Percentiles rank a stretch among this genome's conserved stretches.
Evolutionary conservation across 2,329 filamentous ascomycete genomes (phyloP).

Genomic region (Colletotrichum noveboracense): DNA sequence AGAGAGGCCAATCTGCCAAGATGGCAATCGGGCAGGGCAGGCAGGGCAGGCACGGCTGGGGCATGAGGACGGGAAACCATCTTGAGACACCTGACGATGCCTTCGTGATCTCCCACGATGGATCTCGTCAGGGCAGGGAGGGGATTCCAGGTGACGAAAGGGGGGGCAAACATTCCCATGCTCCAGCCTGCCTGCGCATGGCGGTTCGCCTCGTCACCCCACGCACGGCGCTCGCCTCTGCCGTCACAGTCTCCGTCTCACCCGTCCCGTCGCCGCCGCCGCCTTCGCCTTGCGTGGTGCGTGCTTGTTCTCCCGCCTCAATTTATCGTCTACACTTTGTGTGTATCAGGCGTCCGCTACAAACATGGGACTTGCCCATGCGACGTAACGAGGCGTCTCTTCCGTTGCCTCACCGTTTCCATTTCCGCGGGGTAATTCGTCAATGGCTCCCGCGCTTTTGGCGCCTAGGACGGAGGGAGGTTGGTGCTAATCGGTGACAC

Average conservation of each 20-base stretch:
- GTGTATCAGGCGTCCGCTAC: neutral
- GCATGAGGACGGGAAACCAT: constrained; percentile 18
- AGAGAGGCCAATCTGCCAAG: neutral
- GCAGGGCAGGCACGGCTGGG: constrained; percentile 1
- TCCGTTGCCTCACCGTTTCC: constrained; percentile 1
- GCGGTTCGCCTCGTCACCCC: neutral
- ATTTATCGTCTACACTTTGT: neutral
- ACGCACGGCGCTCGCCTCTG: neutral
- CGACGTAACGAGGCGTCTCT: neutral
- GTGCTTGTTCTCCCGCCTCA: neutral
- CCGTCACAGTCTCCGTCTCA: neutral
- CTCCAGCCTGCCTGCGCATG: neutral
- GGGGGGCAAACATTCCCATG: neutral
- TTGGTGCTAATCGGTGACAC: neutral
- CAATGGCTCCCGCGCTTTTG: neutral
- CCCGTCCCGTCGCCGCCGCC: neutral
- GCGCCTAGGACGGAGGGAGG: neutral
- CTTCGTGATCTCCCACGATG: constrained; percentile 14
- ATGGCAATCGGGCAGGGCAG: neutral
- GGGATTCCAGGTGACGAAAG: constrained; percentile 4
- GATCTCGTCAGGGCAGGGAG: neutral
- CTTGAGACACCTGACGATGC: constrained; percentile 17
- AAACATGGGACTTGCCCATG: neutral
- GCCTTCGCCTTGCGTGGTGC: neutral
- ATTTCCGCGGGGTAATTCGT: neutral